These are phyloP conservation scores for Hymenoscyphus occultus DNA, from an alignment of 2,329 filamentous ascomycete species.

Conservation along the genomic window DNA sequence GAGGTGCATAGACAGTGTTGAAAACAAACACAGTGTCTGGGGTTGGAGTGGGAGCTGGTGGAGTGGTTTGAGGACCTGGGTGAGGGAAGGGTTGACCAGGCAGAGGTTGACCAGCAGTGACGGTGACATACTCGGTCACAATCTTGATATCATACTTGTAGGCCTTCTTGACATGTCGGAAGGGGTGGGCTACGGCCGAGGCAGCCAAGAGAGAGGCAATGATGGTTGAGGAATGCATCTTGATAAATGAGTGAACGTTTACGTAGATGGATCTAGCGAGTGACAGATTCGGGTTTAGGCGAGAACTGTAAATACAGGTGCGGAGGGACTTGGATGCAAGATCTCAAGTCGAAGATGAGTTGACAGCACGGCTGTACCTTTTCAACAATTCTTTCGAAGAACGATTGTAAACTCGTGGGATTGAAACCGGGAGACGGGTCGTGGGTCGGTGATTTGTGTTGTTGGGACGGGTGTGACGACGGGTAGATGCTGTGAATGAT, in stretches of 20 bases:
- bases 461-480: slow-evolving; percentile 11
- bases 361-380: slow-evolving; percentile 35
- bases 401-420: slow-evolving; percentile 9
- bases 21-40: slow-evolving; percentile 13
- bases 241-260: slow-evolving; percentile 25
- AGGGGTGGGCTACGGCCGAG: slow-evolving; percentile 37
- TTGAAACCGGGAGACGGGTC: not conserved
- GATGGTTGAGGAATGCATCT: slow-evolving; percentile 42
- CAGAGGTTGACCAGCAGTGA: slow-evolving; percentile 34
- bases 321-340: slow-evolving; percentile 16
- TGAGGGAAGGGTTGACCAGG: too few relatives aligned
- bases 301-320: slow-evolving; percentile 10
- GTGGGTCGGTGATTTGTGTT: not conserved
- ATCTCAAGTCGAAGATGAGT: slow-evolving; percentile 18
- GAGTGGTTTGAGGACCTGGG: not conserved
- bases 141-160: slow-evolving; percentile 33
- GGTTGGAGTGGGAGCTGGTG: not conserved
- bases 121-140: slow-evolving; percentile 38
- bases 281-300: not conserved
- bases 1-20: slow-evolving; percentile 22
- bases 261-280: too few relatives aligned
- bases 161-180: slow-evolving; percentile 35
- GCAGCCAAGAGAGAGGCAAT: slow-evolving; percentile 37
- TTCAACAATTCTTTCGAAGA: slow-evolving; percentile 31
- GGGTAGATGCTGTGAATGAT: slow-evolving; percentile 4